Conservation (phyloP, 2,329 filamentous ascomycete genomes). For the Diaporthe citriasiana region DNA sequence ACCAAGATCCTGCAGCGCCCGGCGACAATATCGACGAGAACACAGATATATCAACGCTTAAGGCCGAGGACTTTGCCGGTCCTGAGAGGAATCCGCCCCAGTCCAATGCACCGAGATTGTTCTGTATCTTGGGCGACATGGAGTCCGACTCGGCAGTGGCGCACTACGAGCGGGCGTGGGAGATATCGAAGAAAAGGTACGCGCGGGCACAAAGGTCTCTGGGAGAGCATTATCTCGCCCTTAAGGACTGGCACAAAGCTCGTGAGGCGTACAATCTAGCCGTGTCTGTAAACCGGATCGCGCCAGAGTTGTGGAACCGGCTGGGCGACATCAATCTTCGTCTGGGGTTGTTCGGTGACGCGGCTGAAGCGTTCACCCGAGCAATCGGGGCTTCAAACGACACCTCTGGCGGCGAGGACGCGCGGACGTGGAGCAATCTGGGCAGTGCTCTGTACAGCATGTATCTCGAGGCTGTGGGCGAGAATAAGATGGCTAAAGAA, state of each 20-base stretch:
- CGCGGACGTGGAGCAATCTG: constrained; percentile 94
- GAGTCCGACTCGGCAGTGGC: constrained; percentile 73
- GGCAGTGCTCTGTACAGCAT: constrained; percentile 84
- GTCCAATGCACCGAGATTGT: constrained; percentile 86
- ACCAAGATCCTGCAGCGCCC: constrained; percentile 45
- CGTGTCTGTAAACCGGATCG: constrained; percentile 83
- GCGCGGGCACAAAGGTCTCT: constrained; percentile 90
- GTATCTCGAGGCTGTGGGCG: constrained; percentile 67
- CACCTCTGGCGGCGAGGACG: constrained; percentile 84
- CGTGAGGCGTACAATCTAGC: constrained; percentile 84
- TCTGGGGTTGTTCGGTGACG: constrained; percentile 80
- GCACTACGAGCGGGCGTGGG: constrained; percentile 90
- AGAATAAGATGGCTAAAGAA: constrained; percentile 49
- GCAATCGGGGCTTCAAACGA: constrained; percentile 76
- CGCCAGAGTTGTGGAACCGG: constrained; percentile 88
- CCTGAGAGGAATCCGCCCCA: constrained; percentile 79
- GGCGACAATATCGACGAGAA: constrained; percentile 65
- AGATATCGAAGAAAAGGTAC: constrained; percentile 83
- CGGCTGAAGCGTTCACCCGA: constrained; percentile 85
- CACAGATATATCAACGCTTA: constrained; percentile 71
- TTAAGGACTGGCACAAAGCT: constrained; percentile 77
- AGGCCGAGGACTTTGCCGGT: constrained; percentile 67
- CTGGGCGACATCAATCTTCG: constrained; percentile 90
- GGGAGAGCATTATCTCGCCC: constrained; percentile 80
- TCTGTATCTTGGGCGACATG: constrained; percentile 94